Evolutionary conservation across 106 monocot genomes (phyloP).

Genomic region (Allium cepa): DNA sequence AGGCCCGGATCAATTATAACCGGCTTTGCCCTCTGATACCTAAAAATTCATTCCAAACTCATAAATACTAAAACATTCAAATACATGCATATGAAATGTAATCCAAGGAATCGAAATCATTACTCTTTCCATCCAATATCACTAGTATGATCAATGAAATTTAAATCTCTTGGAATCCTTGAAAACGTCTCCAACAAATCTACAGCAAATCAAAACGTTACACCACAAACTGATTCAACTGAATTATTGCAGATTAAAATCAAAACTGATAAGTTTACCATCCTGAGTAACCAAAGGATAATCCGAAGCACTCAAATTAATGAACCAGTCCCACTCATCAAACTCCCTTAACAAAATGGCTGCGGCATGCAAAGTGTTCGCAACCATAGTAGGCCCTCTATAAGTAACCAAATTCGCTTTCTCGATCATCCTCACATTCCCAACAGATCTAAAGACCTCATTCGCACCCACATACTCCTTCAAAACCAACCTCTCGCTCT

Average conservation of each 20-base stretch:
- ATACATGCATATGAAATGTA: background rate
- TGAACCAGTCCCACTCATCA: slow-evolving; percentile 84
- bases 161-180: slow-evolving; percentile 64
- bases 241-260: background rate
- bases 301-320: slow-evolving; percentile 78
- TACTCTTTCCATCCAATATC: slow-evolving; percentile 89
- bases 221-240: background rate
- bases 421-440: slow-evolving; percentile 60
- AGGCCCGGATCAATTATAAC: slow-evolving; percentile 83
- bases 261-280: slow-evolving; percentile 23
- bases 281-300: slow-evolving; percentile 93
- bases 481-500: slow-evolving; percentile 26
- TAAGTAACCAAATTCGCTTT: slow-evolving; percentile 69
- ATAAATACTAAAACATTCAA: too few relatives aligned
- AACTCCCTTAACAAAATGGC: slow-evolving; percentile 50
- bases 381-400: slow-evolving; percentile 82
- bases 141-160: slow-evolving; percentile 94
- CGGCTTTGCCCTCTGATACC: slow-evolving; percentile 71
- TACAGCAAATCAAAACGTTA: slow-evolving; percentile 1
- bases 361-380: slow-evolving; percentile 75
- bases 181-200: slow-evolving; percentile 69
- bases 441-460: slow-evolving; percentile 23
- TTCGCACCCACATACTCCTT: slow-evolving; percentile 21
- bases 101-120: background rate
- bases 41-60: slow-evolving; percentile 1